Conservation (phyloP, 768 basidiomycete genomes). For the Collybia nuda region DNA sequence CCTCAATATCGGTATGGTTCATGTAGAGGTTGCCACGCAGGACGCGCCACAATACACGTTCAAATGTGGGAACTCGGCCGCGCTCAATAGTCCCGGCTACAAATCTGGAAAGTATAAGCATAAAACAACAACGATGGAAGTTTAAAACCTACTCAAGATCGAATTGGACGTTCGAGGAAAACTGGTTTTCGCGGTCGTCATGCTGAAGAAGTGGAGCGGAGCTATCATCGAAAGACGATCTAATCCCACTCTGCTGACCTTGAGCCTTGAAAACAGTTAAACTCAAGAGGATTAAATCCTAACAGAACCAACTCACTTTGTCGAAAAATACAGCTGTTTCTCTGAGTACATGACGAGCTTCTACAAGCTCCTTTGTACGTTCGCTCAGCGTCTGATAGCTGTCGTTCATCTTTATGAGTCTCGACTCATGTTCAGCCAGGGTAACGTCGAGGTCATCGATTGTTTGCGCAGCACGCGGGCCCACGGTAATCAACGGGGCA, state of each 20-base stretch:
- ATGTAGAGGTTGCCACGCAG: slow-evolving; percentile 97
- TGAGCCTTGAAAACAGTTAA: slow-evolving; percentile 57
- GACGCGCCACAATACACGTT: slow-evolving; percentile 97
- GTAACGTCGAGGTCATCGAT: slow-evolving; percentile 92
- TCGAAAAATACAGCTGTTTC: slow-evolving; percentile 98
- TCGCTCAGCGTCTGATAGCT: slow-evolving; percentile 89
- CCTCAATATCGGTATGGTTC: slow-evolving; percentile 95
- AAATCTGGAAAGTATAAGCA: slow-evolving; percentile 53
- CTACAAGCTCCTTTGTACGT: slow-evolving; percentile 81
- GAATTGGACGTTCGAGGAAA: slow-evolving; percentile 56
- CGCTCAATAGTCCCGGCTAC: slow-evolving; percentile 97
- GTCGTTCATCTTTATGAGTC: slow-evolving; percentile 88
- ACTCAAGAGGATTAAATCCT: not conserved
- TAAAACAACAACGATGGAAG: not conserved
- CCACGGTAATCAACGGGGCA: slow-evolving; percentile 82
- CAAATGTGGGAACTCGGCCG: slow-evolving; percentile 86
- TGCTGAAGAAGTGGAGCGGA: slow-evolving; percentile 89
- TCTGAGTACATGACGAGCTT: slow-evolving; percentile 90
- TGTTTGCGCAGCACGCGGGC: slow-evolving; percentile 89
- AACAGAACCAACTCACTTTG: slow-evolving; percentile 45
- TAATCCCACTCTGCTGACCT: slow-evolving; percentile 73
- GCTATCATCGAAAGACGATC: slow-evolving; percentile 90
- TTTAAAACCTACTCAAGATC: slow-evolving; percentile 76
- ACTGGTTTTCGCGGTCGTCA: slow-evolving; percentile 79
- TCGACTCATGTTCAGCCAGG: slow-evolving; percentile 81